A percentile compares a stretch with the other conserved stretches of the same genome.
Conservation (phyloP, 2,329 filamentous ascomycete species). For the Iodosphaeria phyllophila region DNA sequence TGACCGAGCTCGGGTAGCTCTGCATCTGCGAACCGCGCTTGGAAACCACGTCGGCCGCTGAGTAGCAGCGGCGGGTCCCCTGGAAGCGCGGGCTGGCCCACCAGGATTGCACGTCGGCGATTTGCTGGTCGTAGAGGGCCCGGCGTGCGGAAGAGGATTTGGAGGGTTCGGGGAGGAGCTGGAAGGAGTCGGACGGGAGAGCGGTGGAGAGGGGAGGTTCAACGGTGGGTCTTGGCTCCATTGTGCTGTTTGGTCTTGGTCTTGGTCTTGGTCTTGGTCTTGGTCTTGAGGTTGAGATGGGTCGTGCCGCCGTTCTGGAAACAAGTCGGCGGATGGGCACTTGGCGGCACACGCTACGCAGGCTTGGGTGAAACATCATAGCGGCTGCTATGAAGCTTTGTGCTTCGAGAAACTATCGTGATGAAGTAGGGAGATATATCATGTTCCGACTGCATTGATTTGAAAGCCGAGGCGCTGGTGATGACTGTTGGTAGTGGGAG, state of each 20-base stretch:
- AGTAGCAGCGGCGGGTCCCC: slow-evolving; percentile 84
- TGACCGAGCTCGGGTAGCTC: slow-evolving; percentile 78
- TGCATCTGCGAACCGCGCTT: slow-evolving; percentile 81
- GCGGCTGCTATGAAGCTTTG: too few relatives aligned
- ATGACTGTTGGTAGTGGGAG: too few relatives aligned
- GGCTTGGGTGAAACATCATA: slow-evolving; percentile 12
- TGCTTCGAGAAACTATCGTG: too few relatives aligned
- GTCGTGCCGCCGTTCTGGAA: slow-evolving; percentile 6
- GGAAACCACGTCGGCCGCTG: slow-evolving; percentile 75
- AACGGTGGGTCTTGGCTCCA: slow-evolving; percentile 37
- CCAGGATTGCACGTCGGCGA: slow-evolving; percentile 76
- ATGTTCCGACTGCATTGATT: too few relatives aligned
- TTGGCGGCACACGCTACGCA: slow-evolving; percentile 7
- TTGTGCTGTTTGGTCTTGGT: slow-evolving; percentile 20
- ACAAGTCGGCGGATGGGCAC: slow-evolving; percentile 6
- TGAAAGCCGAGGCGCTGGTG: too few relatives aligned
- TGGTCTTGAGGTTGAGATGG: not conserved
- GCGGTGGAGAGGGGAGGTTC: slow-evolving; percentile 40
- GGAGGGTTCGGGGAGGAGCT: slow-evolving; percentile 58
- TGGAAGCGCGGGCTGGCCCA: slow-evolving; percentile 72
- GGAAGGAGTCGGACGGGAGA: slow-evolving; percentile 60
- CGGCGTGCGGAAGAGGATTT: slow-evolving; percentile 74
- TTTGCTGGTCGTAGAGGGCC: slow-evolving; percentile 63
- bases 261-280: slow-evolving; percentile 9
- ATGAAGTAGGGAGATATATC: too few relatives aligned